Evolutionary conservation across 805 yeast species (phyloP), one percentile per base, ranked within the genome.

Genomic region (Cyberlindnera bimundalis): DNA sequence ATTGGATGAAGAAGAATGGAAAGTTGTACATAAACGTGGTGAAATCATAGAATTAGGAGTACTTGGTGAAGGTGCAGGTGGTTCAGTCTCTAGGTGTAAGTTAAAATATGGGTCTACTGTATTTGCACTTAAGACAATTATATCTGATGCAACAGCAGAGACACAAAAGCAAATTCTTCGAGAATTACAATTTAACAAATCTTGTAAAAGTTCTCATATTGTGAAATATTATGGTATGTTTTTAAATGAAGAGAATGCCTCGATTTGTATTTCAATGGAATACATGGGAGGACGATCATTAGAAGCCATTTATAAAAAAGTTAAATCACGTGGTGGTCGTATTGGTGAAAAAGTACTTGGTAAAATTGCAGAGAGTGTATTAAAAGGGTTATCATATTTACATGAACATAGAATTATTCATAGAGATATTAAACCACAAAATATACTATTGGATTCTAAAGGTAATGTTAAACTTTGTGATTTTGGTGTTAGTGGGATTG

Each of bases 401-500:
- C 96, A 93, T 61, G 86, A 81, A 56, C 82, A 86, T 45, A 78
- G 81, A 48, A 88, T 93, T 49, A 89, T 93, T 49, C 99, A 93
- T 62, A 73, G 99, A 48, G 99, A 93, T 62, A 90, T 93, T 51
- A 93, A 93, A 59, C 99, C 99, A 2, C 95, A 90, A 48, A 93
- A 93, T 58, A 90, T 93, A 41, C 64, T 93, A 42, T 64, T 93
- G 19, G 90, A 86, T 57, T 59, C 65, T 4, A 52, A 67, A 15
- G 99, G 99, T 3, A 81, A 84, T 56, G 90, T 91, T 37, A 93
- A 93, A 60, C 67, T 93, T 38, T 91, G 98, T 65, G 99, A 93
- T 65, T 93, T 93, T 67, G 99, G 99, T 16, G 99, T 93, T 20
- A 83, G 95, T 58, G 99, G 99, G 10, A 96, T 88, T 57, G 96